These are phyloP conservation scores for Ambrosia artemisiifolia DNA, from an alignment of 129 eudicot genomes.

Conservation along the genomic window DNA sequence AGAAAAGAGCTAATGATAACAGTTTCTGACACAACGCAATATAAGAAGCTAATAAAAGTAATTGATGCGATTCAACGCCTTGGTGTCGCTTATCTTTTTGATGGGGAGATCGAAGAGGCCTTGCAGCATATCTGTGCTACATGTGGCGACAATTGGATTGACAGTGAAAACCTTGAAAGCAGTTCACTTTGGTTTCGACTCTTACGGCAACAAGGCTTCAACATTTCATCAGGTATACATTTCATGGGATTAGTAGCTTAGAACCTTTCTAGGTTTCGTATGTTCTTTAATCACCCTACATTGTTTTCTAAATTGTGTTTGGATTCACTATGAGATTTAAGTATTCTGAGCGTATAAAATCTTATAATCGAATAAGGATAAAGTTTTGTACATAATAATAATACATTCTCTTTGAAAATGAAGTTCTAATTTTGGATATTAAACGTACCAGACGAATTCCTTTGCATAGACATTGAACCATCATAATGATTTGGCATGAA, in stretches of 20 bases:
- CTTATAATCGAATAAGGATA: no score
- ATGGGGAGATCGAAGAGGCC: constrained; percentile 22
- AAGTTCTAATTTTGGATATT: no score
- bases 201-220: constrained; percentile 35
- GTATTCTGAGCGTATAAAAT: no score
- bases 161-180: constrained; percentile 5
- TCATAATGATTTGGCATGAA: no score
- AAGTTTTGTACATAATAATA: no score
- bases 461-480: no score
- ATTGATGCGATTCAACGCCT: constrained; percentile 39
- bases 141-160: constrained; percentile 3
- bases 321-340: no score
- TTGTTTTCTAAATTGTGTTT: no score
- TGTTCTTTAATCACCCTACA: no score
- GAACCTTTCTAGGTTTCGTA: neutral
- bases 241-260: neutral
- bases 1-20: neutral
- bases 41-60: constrained; percentile 7
- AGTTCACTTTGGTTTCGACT: constrained; percentile 35
- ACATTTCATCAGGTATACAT: constrained; percentile 9
- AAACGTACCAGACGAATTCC: no score
- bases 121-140: neutral
- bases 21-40: neutral
- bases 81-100: constrained; percentile 38
- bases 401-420: no score